These are phyloP conservation scores for Tylopilus subfusipes DNA, from an alignment of 768 basidiomycete genomes.

Conservation along the genomic window DNA sequence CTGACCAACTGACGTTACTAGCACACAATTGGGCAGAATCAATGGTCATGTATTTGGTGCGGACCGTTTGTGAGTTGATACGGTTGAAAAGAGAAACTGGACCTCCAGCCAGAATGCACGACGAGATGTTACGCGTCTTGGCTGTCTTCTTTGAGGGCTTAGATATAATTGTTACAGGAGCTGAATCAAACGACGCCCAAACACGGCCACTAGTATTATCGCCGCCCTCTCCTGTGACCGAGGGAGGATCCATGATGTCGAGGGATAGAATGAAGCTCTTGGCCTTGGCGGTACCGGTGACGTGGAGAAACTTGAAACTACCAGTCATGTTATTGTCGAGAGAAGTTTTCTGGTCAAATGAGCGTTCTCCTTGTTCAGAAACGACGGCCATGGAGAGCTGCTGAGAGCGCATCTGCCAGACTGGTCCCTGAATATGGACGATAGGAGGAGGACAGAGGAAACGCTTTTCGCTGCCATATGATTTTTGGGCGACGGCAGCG, in stretches of 20 bases:
- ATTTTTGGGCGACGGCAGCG: constrained; percentile 93
- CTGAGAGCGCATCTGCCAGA: constrained; percentile 78
- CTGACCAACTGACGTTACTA: constrained; percentile 90
- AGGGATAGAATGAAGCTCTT: constrained; percentile 87
- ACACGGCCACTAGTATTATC: constrained; percentile 53
- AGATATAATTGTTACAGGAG: constrained; percentile 91
- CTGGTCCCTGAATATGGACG: constrained; percentile 87
- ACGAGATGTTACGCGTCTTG: constrained; percentile 88
- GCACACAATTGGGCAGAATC: constrained; percentile 80
- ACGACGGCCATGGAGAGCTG: constrained; percentile 84
- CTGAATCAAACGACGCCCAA: constrained; percentile 91
- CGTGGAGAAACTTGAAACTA: constrained; percentile 89
- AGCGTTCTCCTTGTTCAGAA: constrained; percentile 77
- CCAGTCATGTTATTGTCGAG: constrained; percentile 82
- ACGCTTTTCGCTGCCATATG: constrained; percentile 92
- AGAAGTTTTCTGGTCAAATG: constrained; percentile 80
- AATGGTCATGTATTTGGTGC: constrained; percentile 96
- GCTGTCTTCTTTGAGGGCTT: constrained; percentile 97
- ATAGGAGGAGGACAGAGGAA: constrained; percentile 92
- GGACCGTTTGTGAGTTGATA: constrained; percentile 94
- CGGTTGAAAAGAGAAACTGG: constrained; percentile 93
- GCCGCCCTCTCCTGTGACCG: constrained; percentile 39
- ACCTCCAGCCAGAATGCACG: constrained; percentile 84
- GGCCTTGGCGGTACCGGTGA: constrained; percentile 82
- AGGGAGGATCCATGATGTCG: constrained; percentile 76